phyloP scores from a whole-genome alignment of 2,329 filamentous ascomycete species.

The Sphaerulina populicola region DNA sequence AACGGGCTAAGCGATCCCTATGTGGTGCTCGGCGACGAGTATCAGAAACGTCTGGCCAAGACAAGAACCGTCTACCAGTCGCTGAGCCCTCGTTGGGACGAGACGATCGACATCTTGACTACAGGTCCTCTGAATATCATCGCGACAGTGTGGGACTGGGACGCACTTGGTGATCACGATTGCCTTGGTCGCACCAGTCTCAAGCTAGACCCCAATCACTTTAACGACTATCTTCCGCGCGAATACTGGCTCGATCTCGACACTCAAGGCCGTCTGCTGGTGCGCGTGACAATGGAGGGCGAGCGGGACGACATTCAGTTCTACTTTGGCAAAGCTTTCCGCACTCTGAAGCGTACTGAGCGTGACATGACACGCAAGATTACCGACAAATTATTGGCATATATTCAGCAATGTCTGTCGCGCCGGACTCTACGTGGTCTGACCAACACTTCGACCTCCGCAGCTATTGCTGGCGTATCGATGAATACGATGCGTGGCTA shows the following conservation, averaged over 20 bases:
- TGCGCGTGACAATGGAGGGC: slow-evolving; percentile 96
- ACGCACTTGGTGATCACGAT: slow-evolving; percentile 93
- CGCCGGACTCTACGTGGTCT: slow-evolving; percentile 68
- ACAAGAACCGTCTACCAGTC: slow-evolving; percentile 85
- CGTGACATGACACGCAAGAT: slow-evolving; percentile 97
- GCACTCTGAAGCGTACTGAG: slow-evolving; percentile 88
- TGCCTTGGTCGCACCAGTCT: slow-evolving; percentile 94
- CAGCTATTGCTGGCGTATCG: slow-evolving; percentile 51
- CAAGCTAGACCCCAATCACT: slow-evolving; percentile 96
- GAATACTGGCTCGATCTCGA: slow-evolving; percentile 98
- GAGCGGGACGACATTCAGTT: slow-evolving; percentile 98
- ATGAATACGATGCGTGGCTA: slow-evolving; percentile 58
- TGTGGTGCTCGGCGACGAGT: slow-evolving; percentile 92
- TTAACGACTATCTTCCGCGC: slow-evolving; percentile 86
- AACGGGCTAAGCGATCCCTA: slow-evolving; percentile 93
- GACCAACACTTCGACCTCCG: slow-evolving; percentile 43
- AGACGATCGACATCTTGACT: slow-evolving; percentile 91
- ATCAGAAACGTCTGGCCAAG: slow-evolving; percentile 91
- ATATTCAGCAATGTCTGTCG: slow-evolving; percentile 85
- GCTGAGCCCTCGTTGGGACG: slow-evolving; percentile 93
- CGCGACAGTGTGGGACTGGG: slow-evolving; percentile 96
- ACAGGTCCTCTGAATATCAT: slow-evolving; percentile 87
- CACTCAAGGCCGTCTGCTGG: slow-evolving; percentile 79
- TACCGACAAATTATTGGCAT: slow-evolving; percentile 93
- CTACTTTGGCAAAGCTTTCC: slow-evolving; percentile 94